Conservation (phyloP, 352 stramenopile species). For the Detonula confervacea region DNA sequence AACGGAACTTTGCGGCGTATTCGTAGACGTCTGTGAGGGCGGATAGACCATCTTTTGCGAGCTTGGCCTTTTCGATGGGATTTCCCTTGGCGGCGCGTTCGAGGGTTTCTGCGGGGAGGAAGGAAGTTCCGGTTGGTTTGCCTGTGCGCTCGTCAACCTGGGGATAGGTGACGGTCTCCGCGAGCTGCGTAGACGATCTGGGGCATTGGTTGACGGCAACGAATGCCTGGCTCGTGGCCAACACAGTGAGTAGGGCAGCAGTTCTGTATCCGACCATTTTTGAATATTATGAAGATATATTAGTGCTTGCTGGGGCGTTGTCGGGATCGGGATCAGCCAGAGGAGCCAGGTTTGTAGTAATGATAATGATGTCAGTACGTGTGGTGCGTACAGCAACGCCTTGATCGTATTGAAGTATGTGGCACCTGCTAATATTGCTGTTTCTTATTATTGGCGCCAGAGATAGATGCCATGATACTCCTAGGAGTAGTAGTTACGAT, state of each 20-base stretch:
- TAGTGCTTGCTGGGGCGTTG: no score
- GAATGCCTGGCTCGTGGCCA: slow-evolving; percentile 15
- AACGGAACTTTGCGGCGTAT: slow-evolving; percentile 79
- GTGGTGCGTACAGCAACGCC: no score
- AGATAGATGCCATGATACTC: no score
- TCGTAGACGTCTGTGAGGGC: slow-evolving; percentile 85
- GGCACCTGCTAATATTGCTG: no score
- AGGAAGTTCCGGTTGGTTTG: slow-evolving; percentile 77
- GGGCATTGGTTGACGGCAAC: background rate
- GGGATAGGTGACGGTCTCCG: background rate
- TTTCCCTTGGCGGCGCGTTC: slow-evolving; percentile 65
- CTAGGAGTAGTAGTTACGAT: no score
- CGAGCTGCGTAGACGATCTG: background rate
- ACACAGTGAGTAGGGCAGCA: background rate
- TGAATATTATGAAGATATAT: background rate
- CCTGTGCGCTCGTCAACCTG: slow-evolving; percentile 48
- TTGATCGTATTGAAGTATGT: no score
- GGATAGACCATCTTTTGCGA: slow-evolving; percentile 78
- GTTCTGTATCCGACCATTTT: slow-evolving; percentile 4
- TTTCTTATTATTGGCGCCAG: no score
- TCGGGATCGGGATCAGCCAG: no score
- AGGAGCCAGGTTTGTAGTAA: no score
- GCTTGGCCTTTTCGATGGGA: slow-evolving; percentile 82
- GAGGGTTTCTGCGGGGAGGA: slow-evolving; percentile 73
- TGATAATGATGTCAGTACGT: no score